A percentile compares a stretch with the other conserved stretches of the same genome.
These are phyloP conservation scores for Phragmites australis DNA, from an alignment of 176 grass and related monocot genomes.

Conservation along the genomic window DNA sequence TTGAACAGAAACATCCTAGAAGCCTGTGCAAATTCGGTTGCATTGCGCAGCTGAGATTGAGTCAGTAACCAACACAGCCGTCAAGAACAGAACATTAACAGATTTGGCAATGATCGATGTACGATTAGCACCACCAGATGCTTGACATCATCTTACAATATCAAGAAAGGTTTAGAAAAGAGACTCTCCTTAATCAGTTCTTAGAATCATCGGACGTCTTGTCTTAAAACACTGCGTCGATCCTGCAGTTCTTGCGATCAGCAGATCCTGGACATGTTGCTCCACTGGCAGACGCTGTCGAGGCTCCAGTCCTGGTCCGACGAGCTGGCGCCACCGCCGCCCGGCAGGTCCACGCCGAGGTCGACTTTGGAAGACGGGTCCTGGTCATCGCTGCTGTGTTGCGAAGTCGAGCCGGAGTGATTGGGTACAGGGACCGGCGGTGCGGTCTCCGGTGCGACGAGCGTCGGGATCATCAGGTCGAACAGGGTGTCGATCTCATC, in stretches of 20 bases:
- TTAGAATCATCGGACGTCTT: neutral
- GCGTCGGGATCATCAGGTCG: conserved; percentile 39
- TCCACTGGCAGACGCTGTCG: conserved; percentile 41
- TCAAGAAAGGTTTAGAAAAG: conserved; percentile 1
- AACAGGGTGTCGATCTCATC: conserved; percentile 36
- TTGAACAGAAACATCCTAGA: neutral
- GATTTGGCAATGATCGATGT: conserved; percentile 32
- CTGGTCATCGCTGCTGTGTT: conserved; percentile 32
- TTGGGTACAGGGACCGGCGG: neutral
- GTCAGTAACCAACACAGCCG: neutral
- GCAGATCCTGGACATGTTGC: conserved; percentile 44
- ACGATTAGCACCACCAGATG: neutral
- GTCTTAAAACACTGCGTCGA: neutral
- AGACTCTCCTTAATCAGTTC: neutral
- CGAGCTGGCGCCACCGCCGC: neutral
- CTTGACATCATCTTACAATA: neutral
- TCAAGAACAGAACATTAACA: neutral
- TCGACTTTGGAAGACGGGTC: conserved; percentile 25
- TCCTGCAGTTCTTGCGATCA: conserved; percentile 11
- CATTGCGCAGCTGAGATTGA: neutral
- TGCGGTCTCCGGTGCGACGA: neutral
- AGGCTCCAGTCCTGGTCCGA: conserved; percentile 50
- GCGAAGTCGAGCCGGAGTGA: conserved; percentile 30
- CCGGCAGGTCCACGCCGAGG: neutral
- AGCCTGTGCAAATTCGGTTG: neutral